A percentile compares a stretch with the other conserved stretches of the same genome.
phyloP scores from a whole-genome alignment of 2,329 filamentous ascomycete species.

The Aureobasidium sp. region DNA sequence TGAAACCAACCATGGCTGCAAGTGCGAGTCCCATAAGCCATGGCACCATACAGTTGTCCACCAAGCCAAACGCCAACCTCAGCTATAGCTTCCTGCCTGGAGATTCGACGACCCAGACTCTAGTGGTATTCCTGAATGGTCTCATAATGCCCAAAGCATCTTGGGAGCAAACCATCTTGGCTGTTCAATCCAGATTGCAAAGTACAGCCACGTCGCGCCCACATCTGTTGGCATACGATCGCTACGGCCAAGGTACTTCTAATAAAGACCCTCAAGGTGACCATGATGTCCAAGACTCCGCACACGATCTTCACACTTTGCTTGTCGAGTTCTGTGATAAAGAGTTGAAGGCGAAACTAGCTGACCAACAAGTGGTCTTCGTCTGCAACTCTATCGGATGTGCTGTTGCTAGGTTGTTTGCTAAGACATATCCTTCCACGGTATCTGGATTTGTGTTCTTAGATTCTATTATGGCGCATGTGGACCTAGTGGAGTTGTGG shows the following conservation, averaged over 20 bases:
- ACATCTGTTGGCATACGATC: conserved; percentile 49
- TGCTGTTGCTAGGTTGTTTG: conserved; percentile 53
- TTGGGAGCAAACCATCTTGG: conserved; percentile 31
- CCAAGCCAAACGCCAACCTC: background rate
- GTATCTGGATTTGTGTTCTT: conserved; percentile 39
- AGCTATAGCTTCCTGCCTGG: background rate
- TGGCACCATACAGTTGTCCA: background rate
- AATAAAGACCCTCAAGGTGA: conserved; percentile 34
- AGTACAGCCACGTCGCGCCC: conserved; percentile 28
- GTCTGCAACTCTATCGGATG: conserved; percentile 61
- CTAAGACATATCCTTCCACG: background rate
- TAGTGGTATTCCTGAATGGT: conserved; percentile 42
- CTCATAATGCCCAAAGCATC: conserved; percentile 35
- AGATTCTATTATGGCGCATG: conserved; percentile 53
- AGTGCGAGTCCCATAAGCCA: background rate
- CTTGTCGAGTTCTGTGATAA: background rate
- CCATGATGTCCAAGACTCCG: background rate
- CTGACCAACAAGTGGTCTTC: conserved; percentile 24
- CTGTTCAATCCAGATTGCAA: background rate
- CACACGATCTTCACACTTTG: background rate
- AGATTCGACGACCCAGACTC: conserved; percentile 20
- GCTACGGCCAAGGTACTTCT: conserved; percentile 50
- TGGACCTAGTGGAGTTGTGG: conserved; percentile 49
- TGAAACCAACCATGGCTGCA: background rate
- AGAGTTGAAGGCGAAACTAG: conserved; percentile 12